These are phyloP conservation scores for Trichosporon faecale DNA, from an alignment of 1,284 basidiomycete species.

Conservation along the genomic window DNA sequence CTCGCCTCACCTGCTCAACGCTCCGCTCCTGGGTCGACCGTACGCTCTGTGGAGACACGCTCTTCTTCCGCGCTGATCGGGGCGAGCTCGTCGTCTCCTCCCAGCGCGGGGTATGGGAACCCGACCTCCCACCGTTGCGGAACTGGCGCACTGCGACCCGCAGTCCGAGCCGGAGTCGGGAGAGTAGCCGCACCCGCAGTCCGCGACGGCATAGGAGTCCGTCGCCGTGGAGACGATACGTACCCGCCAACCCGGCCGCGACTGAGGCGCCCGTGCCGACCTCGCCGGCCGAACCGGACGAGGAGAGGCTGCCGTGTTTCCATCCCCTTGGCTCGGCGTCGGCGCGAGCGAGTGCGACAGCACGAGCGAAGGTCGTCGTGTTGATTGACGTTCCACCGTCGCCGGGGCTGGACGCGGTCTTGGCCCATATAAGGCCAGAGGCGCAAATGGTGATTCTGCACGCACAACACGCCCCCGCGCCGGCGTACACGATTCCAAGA, in stretches of 20 bases:
- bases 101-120: background rate
- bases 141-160: background rate
- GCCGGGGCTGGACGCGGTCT: background rate
- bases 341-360: background rate
- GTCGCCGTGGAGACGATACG: background rate
- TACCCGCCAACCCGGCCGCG: background rate
- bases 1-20: background rate
- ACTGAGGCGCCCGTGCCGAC: no score
- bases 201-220: background rate
- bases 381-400: background rate
- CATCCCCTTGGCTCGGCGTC: background rate
- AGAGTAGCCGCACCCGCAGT: background rate
- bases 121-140: background rate
- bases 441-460: background rate
- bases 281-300: background rate
- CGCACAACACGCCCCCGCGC: background rate
- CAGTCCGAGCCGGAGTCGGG: background rate
- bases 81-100: background rate
- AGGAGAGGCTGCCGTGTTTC: background rate
- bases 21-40: background rate
- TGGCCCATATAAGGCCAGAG: background rate
- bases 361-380: background rate
- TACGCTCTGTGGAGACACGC: background rate
- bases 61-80: background rate
- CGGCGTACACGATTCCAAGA: background rate